Evolutionary conservation across 2,329 filamentous ascomycete species (phyloP), one percentile per base, ranked within the genome.

Genomic region (Fusarium ramigenum): DNA sequence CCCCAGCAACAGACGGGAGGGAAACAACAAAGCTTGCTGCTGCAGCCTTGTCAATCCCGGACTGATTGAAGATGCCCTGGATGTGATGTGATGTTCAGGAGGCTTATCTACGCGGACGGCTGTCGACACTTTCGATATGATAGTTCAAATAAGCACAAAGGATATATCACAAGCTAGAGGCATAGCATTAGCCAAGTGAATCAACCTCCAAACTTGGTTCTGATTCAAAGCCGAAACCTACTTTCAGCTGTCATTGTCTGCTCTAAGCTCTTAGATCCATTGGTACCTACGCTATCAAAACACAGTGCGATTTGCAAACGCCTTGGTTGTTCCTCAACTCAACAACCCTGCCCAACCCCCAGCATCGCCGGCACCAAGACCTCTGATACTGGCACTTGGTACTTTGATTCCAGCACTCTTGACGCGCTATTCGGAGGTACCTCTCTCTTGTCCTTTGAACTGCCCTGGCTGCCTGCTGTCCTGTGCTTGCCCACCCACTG

Each of bases 291-390:
- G 47, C 43, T 46, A 49, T 68, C 69, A 72, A 77, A 74, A 74
- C 69, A 77, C 75, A 74, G 75, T 77, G 70, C 60, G 62, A 53
- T 30, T 66, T 43, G 11, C 9, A 53, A 58, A 57, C 63, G 43
- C 61, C 60, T 40, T 49, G 50, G 25, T 37, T 49, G 32, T 70
- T 70, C 16, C 58, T 63, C 63, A 76, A 74, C 60, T 63, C 63
- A 74, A 72, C 70, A 75, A 76, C 73, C 73, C 64, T 75, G 65
- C 66, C 61, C 66, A 68, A 72, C 57, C 74, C 66, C 69, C 72
- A 75, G 72, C 52, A 71, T 34, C 52, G 21, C 30, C 30, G 40
- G 54, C 54, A 66, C 53, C 67, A 56, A 60, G 63, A 54, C 54
- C 44, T 57, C 34, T 62, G 12, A 36, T 10, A 58, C 58, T 70